These are phyloP conservation scores for Aspergillus phoenicis DNA, from an alignment of 2,329 filamentous ascomycete genomes.

Conservation along the genomic window DNA sequence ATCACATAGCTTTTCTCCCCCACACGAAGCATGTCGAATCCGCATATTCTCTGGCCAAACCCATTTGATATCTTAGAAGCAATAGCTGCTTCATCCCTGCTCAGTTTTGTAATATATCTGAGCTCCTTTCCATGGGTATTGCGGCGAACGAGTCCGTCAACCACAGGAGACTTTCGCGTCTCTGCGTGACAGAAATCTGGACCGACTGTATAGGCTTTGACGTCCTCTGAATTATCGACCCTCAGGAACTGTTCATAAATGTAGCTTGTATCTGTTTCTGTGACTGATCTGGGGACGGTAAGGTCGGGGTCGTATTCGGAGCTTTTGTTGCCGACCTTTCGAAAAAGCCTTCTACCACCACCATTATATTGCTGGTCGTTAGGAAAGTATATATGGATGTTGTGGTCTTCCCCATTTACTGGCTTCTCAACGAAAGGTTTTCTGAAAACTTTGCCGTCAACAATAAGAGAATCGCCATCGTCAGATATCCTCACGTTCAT, in stretches of 20 bases:
- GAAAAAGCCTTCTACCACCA: slow-evolving; percentile 87
- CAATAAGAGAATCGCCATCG: slow-evolving; percentile 81
- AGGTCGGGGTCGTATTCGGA: slow-evolving; percentile 87
- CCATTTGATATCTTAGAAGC: slow-evolving; percentile 86
- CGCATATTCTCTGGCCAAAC: slow-evolving; percentile 93
- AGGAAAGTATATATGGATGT: slow-evolving; percentile 97
- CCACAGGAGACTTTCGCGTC: slow-evolving; percentile 94
- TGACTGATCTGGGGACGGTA: slow-evolving; percentile 74
- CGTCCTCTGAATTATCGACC: slow-evolving; percentile 95
- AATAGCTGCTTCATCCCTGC: slow-evolving; percentile 77
- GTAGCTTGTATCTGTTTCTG: slow-evolving; percentile 80
- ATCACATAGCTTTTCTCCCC: slow-evolving; percentile 94
- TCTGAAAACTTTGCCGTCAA: slow-evolving; percentile 77
- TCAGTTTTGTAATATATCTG: slow-evolving; percentile 87
- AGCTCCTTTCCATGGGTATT: slow-evolving; percentile 98
- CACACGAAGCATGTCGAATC: slow-evolving; percentile 89
- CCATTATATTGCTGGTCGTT: slow-evolving; percentile 72
- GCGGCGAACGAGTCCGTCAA: slow-evolving; percentile 90
- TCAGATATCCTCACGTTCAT: slow-evolving; percentile 82
- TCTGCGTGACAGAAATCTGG: slow-evolving; percentile 93
- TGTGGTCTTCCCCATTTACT: slow-evolving; percentile 97
- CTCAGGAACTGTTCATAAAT: slow-evolving; percentile 97
- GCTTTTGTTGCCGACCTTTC: slow-evolving; percentile 98
- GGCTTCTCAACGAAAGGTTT: slow-evolving; percentile 99
- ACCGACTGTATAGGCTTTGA: slow-evolving; percentile 97